Base-by-base conservation (phyloP, 169 alveolate species). In the Cryptosporidium meleagridis region DNA sequence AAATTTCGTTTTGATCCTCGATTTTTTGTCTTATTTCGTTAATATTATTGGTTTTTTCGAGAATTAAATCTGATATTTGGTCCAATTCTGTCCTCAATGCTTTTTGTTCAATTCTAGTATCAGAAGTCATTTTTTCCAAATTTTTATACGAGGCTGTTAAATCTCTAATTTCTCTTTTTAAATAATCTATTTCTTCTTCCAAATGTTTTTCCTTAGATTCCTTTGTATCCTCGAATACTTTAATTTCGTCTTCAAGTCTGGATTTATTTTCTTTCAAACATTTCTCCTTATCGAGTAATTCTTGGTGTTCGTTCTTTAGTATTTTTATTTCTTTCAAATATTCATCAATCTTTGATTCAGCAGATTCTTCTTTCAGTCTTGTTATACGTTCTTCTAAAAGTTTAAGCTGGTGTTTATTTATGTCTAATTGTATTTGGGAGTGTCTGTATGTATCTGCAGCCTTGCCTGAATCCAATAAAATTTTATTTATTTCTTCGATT, bases 171-270 rank as follows among this genome's bases (percentile, higher is more conserved):
- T 91, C 72, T 59, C 55, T 41, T 85, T 93, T 85, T 75, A 93
- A 86, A 48, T 53, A 31, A 72, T 87, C 75, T 69, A 92, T 86
- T 85, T 93, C 86, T 16, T 31, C 86, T 70, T 72, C 91, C 58
- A 84, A 18, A 69, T 75, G 89, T 93, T 92, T 67, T 94, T 93
- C 87, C 85, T 92, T 73, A 69, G 91, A 73, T 61, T 59, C 86
- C 86, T 91, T 89, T 35, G 71, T 73, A 62, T 59, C 71, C 72
- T 91, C 91, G n/a, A 80, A 80, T 2, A 68, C 85, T 70, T 92
- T 92, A 92, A 91, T 72, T 69, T 93, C 92, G 84, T 84, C 87
- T 69, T 85, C 91, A 53, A 39, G 61, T 29, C 70, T 72, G 31
- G 35, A 59, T 86, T 86, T 86, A 91, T 72, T 87, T 86, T 73